Evolutionary conservation across 495 filamentous ascomycete genomes (phyloP).

Genomic region (Melanomma pulvis-pyrius): DNA sequence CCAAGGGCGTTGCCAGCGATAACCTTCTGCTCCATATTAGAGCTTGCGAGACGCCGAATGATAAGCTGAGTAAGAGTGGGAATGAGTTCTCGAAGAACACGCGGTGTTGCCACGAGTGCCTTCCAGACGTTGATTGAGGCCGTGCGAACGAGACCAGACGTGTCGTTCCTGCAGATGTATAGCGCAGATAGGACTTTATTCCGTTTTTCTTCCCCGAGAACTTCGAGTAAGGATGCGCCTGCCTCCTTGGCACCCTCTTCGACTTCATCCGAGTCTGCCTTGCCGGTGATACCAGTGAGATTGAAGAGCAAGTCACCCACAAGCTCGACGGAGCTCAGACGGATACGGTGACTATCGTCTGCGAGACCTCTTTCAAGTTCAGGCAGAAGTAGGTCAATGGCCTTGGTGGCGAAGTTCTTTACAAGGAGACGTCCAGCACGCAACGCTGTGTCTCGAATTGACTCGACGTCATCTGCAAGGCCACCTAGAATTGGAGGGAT

Average conservation of each 20-base stretch:
- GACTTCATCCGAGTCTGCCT: conserved; percentile 75
- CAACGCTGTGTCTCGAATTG: conserved; percentile 90
- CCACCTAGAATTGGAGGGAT: conserved; percentile 95
- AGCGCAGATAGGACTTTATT: conserved; percentile 93
- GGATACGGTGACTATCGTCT: conserved; percentile 93
- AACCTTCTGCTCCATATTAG: conserved; percentile 97
- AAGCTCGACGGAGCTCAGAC: conserved; percentile 94
- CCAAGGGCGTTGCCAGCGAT: conserved; percentile 97
- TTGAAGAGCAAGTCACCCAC: conserved; percentile 98
- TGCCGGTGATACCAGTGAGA: conserved; percentile 89
- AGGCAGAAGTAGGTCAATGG: conserved; percentile 89
- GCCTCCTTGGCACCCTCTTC: conserved; percentile 81
- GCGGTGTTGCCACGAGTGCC: conserved; percentile 87
- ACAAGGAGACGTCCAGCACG: conserved; percentile 91
- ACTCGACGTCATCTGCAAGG: conserved; percentile 92
- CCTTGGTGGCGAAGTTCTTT: conserved; percentile 94
- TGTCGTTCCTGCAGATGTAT: conserved; percentile 98
- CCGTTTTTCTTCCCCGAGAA: conserved; percentile 91
- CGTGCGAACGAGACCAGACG: conserved; percentile 84
- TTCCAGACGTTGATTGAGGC: conserved; percentile 96
- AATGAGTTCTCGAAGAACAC: conserved; percentile 90
- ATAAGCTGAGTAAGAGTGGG: conserved; percentile 92
- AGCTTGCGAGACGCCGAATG: conserved; percentile 89
- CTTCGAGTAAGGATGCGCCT: conserved; percentile 85
- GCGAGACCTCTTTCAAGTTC: conserved; percentile 94